Evolutionary conservation across 805 yeast genomes (phyloP).

Genomic region (Cyberlindnera amylophila): DNA sequence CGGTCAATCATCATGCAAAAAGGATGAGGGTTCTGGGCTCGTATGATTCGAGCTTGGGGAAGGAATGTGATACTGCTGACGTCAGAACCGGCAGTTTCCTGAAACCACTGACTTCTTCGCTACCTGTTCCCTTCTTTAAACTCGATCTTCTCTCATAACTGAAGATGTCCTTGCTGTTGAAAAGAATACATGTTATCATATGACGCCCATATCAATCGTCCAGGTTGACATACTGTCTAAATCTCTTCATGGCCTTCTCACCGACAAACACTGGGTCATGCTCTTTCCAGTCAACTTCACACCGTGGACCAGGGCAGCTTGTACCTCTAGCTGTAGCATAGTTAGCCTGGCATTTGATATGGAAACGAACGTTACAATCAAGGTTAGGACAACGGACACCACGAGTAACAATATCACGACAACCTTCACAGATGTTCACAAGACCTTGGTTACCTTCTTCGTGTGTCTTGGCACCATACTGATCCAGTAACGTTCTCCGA

Average conservation of each 20-base stretch:
- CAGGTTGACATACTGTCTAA: conserved; percentile 2
- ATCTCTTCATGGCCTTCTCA: conserved; percentile 2
- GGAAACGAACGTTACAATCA: conserved; percentile 41
- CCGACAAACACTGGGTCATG: conserved; percentile 8
- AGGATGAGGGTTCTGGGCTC: too few relatives aligned
- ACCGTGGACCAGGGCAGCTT: conserved; percentile 32
- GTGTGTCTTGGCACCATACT: conserved; percentile 34
- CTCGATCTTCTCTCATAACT: too few relatives aligned
- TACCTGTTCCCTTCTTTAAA: too few relatives aligned
- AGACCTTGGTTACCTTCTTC: conserved; percentile 31
- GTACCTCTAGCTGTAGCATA: conserved; percentile 32
- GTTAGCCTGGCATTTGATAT: conserved; percentile 43
- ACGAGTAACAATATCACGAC: conserved; percentile 49
- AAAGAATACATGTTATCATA: too few relatives aligned
- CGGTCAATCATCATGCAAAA: too few relatives aligned
- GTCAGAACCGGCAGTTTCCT: too few relatives aligned
- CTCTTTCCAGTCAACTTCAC: conserved; percentile 22
- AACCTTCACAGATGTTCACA: conserved; percentile 42
- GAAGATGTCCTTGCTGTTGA: too few relatives aligned
- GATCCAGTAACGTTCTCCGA: conserved; percentile 38
- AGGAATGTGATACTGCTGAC: too few relatives aligned
- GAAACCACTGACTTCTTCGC: too few relatives aligned
- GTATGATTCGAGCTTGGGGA: too few relatives aligned
- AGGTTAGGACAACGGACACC: conserved; percentile 41
- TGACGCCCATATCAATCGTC: neutral